These are phyloP conservation scores for Isatis lusitanica DNA, from an alignment of 441 rosid genomes.

Conservation along the genomic window DNA sequence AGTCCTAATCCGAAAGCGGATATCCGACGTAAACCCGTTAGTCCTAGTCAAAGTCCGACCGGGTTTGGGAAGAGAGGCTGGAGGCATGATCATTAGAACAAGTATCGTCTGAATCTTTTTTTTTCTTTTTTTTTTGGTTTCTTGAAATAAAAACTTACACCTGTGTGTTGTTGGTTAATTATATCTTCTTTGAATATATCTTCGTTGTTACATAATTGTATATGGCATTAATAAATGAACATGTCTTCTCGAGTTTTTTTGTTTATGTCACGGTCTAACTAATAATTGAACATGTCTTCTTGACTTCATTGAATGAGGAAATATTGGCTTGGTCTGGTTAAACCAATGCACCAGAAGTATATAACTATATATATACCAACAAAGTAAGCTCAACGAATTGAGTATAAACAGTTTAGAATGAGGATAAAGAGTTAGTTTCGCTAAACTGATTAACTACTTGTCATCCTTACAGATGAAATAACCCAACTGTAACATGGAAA, in stretches of 20 bases:
- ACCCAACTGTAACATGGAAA: too few species aligned
- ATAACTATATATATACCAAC: too few species aligned
- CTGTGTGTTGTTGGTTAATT: conserved; percentile 11
- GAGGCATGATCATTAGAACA: conserved; percentile 50
- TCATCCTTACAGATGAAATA: too few species aligned
- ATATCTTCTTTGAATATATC: neutral
- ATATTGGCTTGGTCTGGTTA: neutral
- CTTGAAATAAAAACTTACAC: conserved; percentile 21
- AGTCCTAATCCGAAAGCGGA: conserved; percentile 59
- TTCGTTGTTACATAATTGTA: conserved; percentile 21
- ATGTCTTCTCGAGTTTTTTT: neutral
- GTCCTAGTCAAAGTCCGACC: conserved; percentile 38
- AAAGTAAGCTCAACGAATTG: neutral
- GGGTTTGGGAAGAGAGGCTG: conserved; percentile 46
- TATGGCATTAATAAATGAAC: conserved; percentile 18
- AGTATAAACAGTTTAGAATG: neutral
- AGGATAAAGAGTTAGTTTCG: too few species aligned
- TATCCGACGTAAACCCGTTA: conserved; percentile 33
- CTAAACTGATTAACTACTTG: too few species aligned
- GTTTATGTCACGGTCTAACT: neutral
- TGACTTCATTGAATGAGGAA: neutral
- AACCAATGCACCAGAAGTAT: neutral
- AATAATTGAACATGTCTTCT: neutral
- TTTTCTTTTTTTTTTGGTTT: neutral
- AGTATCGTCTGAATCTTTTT: neutral